These are phyloP conservation scores for Nyssa sinensis DNA, from an alignment of 148 eudicot genomes.

Conservation along the genomic window DNA sequence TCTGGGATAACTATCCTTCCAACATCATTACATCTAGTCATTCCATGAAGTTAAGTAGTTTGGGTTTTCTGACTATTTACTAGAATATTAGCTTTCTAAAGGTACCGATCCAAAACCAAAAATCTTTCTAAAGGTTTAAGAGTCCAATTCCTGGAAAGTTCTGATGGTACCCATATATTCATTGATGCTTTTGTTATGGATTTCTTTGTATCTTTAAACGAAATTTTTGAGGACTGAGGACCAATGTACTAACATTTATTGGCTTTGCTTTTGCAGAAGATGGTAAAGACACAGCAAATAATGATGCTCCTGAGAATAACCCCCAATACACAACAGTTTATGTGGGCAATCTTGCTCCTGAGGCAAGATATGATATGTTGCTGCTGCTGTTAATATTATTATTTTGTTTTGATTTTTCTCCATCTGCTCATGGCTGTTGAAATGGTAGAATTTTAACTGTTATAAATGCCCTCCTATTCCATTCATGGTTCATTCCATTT, in stretches of 20 bases:
- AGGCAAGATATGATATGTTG: conserved; percentile 40
- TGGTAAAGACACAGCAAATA: conserved; percentile 65
- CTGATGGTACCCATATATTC: background rate
- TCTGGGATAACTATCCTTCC: no score
- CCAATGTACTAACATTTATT: conserved; percentile 8
- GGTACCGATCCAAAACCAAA: no score
- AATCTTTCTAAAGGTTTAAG: background rate
- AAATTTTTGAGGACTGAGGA: background rate
- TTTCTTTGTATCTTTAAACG: background rate
- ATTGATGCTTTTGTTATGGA: background rate
- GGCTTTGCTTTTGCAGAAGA: conserved; percentile 57
- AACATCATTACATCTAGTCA: no score
- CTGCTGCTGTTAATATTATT: background rate
- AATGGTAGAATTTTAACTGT: no score
- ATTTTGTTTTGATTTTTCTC: background rate
- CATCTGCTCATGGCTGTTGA: background rate
- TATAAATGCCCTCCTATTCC: no score
- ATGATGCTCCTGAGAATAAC: conserved; percentile 91
- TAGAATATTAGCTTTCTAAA: background rate
- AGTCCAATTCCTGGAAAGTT: background rate
- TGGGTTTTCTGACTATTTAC: no score
- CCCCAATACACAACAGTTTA: conserved; percentile 97
- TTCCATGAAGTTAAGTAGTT: no score
- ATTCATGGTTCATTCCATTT: no score
- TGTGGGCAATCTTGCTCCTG: conserved; percentile 95